Evolutionary conservation across 2,329 filamentous ascomycete genomes (phyloP).

Genomic region (Xylariaceae sp.): DNA sequence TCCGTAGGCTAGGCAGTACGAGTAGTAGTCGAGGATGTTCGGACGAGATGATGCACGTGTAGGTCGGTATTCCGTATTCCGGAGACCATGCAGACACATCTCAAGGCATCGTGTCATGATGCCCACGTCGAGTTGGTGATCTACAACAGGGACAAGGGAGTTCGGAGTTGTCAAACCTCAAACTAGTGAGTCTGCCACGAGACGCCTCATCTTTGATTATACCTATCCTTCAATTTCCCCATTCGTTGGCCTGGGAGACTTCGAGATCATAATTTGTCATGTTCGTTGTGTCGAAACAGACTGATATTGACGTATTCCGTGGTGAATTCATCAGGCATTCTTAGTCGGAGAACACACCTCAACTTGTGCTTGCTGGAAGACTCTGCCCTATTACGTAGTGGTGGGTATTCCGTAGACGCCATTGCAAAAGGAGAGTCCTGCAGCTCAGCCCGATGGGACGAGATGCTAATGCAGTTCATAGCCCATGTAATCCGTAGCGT

Average conservation of each 20-base stretch:
- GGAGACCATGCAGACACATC: neutral
- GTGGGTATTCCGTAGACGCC: too few species aligned
- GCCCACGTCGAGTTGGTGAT: neutral
- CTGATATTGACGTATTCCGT: too few species aligned
- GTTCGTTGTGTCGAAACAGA: neutral
- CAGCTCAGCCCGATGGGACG: neutral
- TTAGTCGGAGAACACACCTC: neutral
- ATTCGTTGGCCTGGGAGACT: neutral
- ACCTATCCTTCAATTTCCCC: neutral
- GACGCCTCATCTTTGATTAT: neutral
- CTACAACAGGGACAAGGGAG: neutral
- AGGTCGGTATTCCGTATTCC: neutral
- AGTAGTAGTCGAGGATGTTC: slow-evolving; percentile 4
- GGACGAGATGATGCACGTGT: neutral
- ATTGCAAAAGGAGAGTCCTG: neutral
- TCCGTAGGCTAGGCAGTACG: neutral
- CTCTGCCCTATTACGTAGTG: neutral
- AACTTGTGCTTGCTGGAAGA: neutral
- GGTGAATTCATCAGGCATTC: too few species aligned
- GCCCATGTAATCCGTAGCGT: neutral
- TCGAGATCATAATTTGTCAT: neutral
- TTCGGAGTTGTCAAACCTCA: neutral
- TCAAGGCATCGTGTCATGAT: neutral
- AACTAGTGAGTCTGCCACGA: neutral
- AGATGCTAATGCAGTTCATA: neutral